Evolutionary conservation across 1,284 basidiomycete species (phyloP).

Genomic region (Ustilago crameri): DNA sequence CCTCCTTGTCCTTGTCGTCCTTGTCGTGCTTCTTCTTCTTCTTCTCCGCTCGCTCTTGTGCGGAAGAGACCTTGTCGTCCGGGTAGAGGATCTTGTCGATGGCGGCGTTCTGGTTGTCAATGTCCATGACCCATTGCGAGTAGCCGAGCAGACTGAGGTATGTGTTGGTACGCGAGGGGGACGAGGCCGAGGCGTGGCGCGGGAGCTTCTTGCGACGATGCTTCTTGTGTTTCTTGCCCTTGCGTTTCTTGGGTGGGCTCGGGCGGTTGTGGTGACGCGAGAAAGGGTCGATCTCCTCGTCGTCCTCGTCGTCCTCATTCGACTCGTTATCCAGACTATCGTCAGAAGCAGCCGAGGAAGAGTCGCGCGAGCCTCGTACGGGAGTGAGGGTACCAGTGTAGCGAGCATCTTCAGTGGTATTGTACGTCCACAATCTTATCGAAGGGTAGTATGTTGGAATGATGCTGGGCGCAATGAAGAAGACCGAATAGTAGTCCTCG

Average conservation of each 20-base stretch:
- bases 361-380: background rate
- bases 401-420: conserved; percentile 45
- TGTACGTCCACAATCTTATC: conserved; percentile 78
- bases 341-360: conserved; percentile 27
- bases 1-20: conserved; percentile 13
- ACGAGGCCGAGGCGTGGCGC: conserved; percentile 75
- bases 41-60: conserved; percentile 12
- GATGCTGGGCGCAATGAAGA: conserved; percentile 70
- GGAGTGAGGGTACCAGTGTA: conserved; percentile 10
- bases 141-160: conserved; percentile 81
- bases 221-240: conserved; percentile 72
- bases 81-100: conserved; percentile 55
- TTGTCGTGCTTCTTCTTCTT: conserved; percentile 11
- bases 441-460: conserved; percentile 89
- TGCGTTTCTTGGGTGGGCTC: conserved; percentile 69
- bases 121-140: conserved; percentile 81
- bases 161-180: conserved; percentile 79
- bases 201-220: conserved; percentile 75
- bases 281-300: conserved; percentile 13
- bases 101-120: conserved; percentile 74
- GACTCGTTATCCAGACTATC: conserved; percentile 33
- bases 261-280: conserved; percentile 48
- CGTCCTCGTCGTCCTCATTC: conserved; percentile 55
- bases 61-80: background rate
- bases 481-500: conserved; percentile 57